Conservation (phyloP, 2,329 filamentous ascomycete genomes). For the Fusarium palustre region DNA sequence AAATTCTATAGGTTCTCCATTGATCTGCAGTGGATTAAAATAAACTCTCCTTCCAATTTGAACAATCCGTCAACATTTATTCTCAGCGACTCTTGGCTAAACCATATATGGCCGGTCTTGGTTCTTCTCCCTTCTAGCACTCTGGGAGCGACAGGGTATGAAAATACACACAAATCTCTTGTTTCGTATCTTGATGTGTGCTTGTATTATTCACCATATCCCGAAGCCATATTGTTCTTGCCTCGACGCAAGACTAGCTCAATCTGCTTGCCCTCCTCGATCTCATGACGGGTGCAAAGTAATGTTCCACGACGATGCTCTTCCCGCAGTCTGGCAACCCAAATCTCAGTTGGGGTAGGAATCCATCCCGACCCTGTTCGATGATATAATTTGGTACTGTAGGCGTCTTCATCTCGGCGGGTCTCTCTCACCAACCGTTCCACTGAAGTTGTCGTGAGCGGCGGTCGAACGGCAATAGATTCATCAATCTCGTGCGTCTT, state of each 20-base stretch:
- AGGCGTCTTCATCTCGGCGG: background rate
- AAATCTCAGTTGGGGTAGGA: background rate
- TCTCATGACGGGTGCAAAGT: background rate
- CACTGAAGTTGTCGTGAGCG: background rate
- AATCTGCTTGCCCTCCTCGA: background rate
- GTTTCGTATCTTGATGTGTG: accelerated
- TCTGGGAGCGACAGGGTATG: too few species aligned
- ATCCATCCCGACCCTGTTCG: background rate
- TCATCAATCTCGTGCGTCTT: background rate
- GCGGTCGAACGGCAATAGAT: background rate
- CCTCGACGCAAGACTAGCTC: background rate
- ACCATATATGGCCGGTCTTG: too few species aligned
- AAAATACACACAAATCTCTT: too few species aligned
- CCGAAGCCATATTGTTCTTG: accelerated
- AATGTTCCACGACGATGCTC: background rate
- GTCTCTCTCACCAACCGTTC: background rate
- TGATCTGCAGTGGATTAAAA: too few species aligned
- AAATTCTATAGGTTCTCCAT: too few species aligned
- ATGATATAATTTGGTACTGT: background rate
- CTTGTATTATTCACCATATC: background rate
- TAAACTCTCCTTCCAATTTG: too few species aligned
- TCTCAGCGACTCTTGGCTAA: too few species aligned
- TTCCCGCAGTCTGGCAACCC: background rate
- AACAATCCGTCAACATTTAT: too few species aligned
- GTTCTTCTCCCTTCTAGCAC: too few species aligned